phyloP scores from a whole-genome alignment of 768 basidiomycete genomes.

The Leccinum longicurvipes region DNA sequence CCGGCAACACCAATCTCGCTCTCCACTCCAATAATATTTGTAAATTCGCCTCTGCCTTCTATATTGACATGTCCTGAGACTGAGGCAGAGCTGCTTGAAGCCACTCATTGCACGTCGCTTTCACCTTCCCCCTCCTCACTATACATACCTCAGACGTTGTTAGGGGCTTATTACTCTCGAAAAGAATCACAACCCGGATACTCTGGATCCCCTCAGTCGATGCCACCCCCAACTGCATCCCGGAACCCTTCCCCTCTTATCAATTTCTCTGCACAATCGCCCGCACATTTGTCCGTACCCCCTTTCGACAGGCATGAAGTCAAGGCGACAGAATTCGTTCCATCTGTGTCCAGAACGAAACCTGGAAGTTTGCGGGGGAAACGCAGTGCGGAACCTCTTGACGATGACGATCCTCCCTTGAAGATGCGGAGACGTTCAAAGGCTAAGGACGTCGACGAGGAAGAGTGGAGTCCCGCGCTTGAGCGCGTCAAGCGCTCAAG shows the following conservation, averaged over 20 bases:
- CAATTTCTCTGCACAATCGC: not conserved
- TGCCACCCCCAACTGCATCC: slow-evolving; percentile 13
- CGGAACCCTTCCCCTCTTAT: not conserved
- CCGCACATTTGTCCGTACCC: not conserved
- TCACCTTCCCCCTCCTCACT: not conserved
- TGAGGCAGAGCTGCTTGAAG: not conserved
- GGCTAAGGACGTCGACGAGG: slow-evolving; percentile 17
- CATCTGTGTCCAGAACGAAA: not conserved
- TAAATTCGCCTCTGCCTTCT: not conserved
- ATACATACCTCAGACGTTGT: not conserved
- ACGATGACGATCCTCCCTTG: not conserved
- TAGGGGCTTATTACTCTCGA: not conserved
- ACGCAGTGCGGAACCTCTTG: slow-evolving; percentile 3
- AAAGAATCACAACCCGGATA: not conserved
- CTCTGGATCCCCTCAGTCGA: slow-evolving; percentile 9
- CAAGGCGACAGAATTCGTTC: not conserved
- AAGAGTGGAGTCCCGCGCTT: slow-evolving; percentile 17
- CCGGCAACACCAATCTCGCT: not conserved
- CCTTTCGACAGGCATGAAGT: not conserved
- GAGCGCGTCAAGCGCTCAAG: slow-evolving; percentile 7
- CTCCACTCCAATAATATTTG: not conserved
- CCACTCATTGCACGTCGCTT: not conserved
- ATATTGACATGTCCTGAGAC: not conserved
- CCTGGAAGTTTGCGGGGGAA: slow-evolving; percentile 6
- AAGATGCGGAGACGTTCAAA: slow-evolving; percentile 11